A percentile compares a stretch with the other conserved stretches of the same genome.
phyloP scores from a whole-genome alignment of 2,329 filamentous ascomycete species.

The Diaporthe sp. region DNA sequence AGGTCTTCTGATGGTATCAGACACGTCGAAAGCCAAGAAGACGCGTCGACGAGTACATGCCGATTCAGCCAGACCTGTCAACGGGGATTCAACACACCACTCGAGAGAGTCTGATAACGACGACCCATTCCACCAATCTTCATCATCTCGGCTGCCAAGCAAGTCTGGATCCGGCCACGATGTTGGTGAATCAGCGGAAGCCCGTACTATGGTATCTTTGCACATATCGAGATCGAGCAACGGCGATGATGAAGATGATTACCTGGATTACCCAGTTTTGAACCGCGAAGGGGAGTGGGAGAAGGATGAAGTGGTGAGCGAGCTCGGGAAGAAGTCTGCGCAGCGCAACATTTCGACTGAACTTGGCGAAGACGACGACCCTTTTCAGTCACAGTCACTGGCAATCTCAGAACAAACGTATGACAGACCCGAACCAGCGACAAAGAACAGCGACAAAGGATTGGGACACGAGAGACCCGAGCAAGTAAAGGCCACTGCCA shows the following conservation, averaged over 20 bases:
- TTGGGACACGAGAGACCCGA: background rate
- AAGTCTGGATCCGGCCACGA: background rate
- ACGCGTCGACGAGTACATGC: conserved; percentile 26
- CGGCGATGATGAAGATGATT: background rate
- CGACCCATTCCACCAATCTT: background rate
- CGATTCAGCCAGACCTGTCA: background rate
- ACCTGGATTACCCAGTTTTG: background rate
- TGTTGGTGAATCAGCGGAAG: background rate
- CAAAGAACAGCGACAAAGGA: background rate
- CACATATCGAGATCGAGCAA: background rate
- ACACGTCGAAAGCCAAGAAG: conserved; percentile 42
- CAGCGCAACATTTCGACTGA: conserved; percentile 7
- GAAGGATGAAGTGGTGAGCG: background rate
- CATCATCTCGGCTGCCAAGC: background rate
- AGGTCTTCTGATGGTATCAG: conserved; percentile 58
- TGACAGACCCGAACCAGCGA: background rate
- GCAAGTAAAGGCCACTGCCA: background rate
- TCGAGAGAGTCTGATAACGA: background rate
- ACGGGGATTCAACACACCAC: background rate
- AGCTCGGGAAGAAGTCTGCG: background rate
- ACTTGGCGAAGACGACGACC: conserved; percentile 25
- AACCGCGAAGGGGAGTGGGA: background rate
- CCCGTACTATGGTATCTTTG: too few relatives aligned
- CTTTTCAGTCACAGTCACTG: background rate
- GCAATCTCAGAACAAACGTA: background rate